Conservation (phyloP, 768 basidiomycete species). For the Calvatia gigantea region DNA sequence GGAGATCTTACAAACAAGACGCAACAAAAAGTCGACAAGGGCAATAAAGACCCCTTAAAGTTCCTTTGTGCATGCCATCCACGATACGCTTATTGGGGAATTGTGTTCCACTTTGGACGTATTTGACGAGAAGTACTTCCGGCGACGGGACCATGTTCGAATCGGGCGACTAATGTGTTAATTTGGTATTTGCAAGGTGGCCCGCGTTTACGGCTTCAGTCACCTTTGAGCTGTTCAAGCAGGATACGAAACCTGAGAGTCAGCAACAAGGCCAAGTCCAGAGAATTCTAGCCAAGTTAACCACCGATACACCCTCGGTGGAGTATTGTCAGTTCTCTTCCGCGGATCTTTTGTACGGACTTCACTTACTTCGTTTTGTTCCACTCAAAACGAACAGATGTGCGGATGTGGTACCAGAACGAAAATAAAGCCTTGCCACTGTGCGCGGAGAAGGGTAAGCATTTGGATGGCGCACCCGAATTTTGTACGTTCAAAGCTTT, state of each 20-base stretch:
- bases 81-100: constrained; percentile 69
- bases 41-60: constrained; percentile 48
- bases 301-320: constrained; percentile 11
- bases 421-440: constrained; percentile 56
- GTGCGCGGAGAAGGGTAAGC: constrained; percentile 64
- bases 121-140: constrained; percentile 61
- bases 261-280: constrained; percentile 27
- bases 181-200: constrained; percentile 46
- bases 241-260: background rate
- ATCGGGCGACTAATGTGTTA: background rate
- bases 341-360: background rate
- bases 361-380: background rate
- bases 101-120: constrained; percentile 64
- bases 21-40: constrained; percentile 48
- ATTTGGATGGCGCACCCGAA: constrained; percentile 66
- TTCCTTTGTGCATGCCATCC: constrained; percentile 68
- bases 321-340: constrained; percentile 26
- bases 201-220: constrained; percentile 72
- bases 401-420: constrained; percentile 80
- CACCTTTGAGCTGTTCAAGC: constrained; percentile 72
- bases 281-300: constrained; percentile 36
- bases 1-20: constrained; percentile 62
- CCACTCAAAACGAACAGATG: constrained; percentile 34
- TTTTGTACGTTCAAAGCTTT: constrained; percentile 71
- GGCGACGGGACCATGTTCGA: background rate